phyloP scores from a whole-genome alignment of 257 asterid genomes.

The Solanum ahanhuiri region DNA sequence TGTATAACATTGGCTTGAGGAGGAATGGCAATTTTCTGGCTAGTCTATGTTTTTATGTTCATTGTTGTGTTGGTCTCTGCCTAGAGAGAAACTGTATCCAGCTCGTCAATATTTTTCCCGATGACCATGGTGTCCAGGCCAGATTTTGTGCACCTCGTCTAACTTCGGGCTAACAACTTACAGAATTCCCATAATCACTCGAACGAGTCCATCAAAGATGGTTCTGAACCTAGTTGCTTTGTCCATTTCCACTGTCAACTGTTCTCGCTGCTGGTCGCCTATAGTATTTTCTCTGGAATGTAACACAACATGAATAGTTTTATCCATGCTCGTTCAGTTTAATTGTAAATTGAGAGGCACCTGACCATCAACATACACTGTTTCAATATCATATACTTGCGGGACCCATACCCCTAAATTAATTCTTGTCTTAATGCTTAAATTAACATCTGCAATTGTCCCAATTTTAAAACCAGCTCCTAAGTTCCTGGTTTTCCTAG shows the following conservation, averaged over 20 bases:
- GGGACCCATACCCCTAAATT: not conserved
- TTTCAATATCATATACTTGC: not conserved
- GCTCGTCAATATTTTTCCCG: not conserved
- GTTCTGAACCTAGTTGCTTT: not conserved
- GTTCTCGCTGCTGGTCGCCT: not conserved
- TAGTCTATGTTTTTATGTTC: not conserved
- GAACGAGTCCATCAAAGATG: not conserved
- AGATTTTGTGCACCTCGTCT: not conserved
- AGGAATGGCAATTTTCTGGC: not conserved
- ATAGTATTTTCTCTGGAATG: not conserved
- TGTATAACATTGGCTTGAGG: not conserved
- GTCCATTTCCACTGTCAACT: not conserved
- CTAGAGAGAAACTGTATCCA: not conserved
- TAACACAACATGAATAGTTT: not conserved
- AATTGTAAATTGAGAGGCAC: not conserved
- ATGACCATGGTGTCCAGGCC: not conserved
- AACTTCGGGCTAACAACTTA: not conserved
- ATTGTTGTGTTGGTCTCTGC: not conserved
- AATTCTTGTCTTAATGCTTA: not conserved
- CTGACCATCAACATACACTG: not conserved
- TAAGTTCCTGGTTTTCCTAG: not conserved
- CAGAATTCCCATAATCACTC: not conserved
- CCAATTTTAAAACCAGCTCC: not conserved
- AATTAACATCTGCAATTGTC: not conserved
- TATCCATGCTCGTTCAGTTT: not conserved